A percentile compares a stretch with the other conserved stretches of the same genome.
phyloP scores from a whole-genome alignment of 257 asterid species.

The Mitragyna speciosa region DNA sequence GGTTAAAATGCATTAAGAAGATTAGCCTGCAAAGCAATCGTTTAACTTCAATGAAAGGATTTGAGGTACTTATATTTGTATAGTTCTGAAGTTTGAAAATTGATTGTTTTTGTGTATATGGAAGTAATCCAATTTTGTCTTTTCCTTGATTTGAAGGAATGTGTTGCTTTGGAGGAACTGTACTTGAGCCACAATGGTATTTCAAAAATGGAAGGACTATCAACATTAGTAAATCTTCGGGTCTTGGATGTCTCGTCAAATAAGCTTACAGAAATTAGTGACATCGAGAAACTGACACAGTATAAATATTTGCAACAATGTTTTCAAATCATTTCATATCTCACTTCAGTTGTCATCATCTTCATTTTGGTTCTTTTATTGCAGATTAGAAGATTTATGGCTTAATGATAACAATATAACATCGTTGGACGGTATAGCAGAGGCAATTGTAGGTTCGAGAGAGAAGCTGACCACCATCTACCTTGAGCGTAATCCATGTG shows the following conservation, averaged over 20 bases:
- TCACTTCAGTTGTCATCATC: slow-evolving; percentile 11
- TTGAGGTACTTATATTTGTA: slow-evolving; percentile 57
- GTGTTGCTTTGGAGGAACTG: slow-evolving; percentile 83
- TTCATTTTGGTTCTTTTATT: slow-evolving; percentile 23
- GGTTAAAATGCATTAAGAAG: slow-evolving; percentile 86
- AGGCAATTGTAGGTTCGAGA: slow-evolving; percentile 69
- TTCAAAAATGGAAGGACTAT: slow-evolving; percentile 83
- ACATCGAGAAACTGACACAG: slow-evolving; percentile 58
- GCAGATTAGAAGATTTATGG: slow-evolving; percentile 95
- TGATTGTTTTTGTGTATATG: neutral
- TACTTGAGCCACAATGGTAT: slow-evolving; percentile 98
- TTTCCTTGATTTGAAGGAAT: slow-evolving; percentile 55
- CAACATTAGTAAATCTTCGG: slow-evolving; percentile 73
- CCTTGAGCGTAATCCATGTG: slow-evolving; percentile 98
- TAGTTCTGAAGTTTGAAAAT: neutral
- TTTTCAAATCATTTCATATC: neutral
- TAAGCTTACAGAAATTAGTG: slow-evolving; percentile 76
- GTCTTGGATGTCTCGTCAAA: slow-evolving; percentile 90
- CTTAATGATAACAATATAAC: slow-evolving; percentile 84
- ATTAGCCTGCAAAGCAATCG: slow-evolving; percentile 98
- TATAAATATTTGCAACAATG: slow-evolving; percentile 27
- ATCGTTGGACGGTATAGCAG: slow-evolving; percentile 63
- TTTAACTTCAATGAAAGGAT: slow-evolving; percentile 70
- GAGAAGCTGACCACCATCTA: slow-evolving; percentile 80
- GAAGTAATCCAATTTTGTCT: neutral